phyloP scores from a whole-genome alignment of 305 asterid species.

The Plantago coronopus region DNA sequence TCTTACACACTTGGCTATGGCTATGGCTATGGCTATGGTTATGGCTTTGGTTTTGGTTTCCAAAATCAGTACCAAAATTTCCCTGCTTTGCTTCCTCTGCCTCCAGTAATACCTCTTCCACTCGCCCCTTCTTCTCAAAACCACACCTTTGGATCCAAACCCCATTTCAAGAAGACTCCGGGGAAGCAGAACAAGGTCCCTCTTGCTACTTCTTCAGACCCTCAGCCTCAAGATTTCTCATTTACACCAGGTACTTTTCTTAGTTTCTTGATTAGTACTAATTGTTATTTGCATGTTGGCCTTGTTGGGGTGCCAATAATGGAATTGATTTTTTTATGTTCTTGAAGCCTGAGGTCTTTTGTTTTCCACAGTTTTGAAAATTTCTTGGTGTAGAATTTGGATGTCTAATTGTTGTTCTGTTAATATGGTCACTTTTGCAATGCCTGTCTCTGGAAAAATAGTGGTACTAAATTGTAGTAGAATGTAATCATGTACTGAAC shows the following conservation, averaged over 20 bases:
- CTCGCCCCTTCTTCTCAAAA: constrained; percentile 44
- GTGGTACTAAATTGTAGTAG: background rate
- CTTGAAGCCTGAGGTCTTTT: too few relatives aligned
- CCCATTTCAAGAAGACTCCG: constrained; percentile 47
- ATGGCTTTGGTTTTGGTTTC: constrained; percentile 42
- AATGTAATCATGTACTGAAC: too few relatives aligned
- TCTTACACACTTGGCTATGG: constrained; percentile 25
- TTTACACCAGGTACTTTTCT: constrained; percentile 38
- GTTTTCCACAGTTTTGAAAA: background rate
- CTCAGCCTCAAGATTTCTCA: constrained; percentile 40
- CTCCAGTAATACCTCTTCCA: constrained; percentile 48
- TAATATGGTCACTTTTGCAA: background rate
- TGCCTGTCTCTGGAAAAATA: background rate
- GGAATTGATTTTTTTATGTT: background rate
- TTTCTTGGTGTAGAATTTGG: background rate
- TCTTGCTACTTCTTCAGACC: constrained; percentile 53
- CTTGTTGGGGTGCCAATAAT: background rate
- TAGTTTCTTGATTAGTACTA: background rate
- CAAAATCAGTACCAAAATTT: constrained; percentile 51
- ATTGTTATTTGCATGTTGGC: constrained; percentile 8
- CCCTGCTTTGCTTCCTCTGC: constrained; percentile 73
- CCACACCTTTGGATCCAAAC: constrained; percentile 45
- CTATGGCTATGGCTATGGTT: constrained; percentile 27
- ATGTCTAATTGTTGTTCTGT: background rate
- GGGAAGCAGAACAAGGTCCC: constrained; percentile 29